Percentiles rank a stretch among this genome's conserved stretches.
These are phyloP conservation scores for Henckelia pumila DNA, from an alignment of 257 asterid species.

Conservation along the genomic window DNA sequence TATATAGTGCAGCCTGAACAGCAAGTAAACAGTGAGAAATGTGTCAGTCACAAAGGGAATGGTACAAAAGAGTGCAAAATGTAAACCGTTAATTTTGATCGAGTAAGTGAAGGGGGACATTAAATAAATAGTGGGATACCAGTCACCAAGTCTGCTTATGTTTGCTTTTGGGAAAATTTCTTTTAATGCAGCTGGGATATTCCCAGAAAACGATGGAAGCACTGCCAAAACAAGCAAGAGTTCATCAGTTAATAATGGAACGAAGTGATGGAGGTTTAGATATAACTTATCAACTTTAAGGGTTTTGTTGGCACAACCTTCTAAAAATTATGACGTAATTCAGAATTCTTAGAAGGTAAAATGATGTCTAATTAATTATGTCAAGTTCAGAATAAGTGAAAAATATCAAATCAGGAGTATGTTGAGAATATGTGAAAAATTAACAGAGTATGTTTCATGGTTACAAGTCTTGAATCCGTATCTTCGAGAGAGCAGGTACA, in stretches of 20 bases:
- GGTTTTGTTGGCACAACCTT: neutral
- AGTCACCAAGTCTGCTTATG: conserved; percentile 87
- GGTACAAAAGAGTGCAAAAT: neutral
- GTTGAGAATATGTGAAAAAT: no score
- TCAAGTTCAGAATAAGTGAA: no score
- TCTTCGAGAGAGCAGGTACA: no score
- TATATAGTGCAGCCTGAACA: neutral
- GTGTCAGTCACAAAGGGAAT: neutral
- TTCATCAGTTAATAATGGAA: conserved; percentile 22
- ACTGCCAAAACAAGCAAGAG: conserved; percentile 40
- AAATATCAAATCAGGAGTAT: neutral
- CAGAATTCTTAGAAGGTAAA: no score
- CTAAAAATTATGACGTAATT: no score
- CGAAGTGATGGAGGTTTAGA: conserved; percentile 2
- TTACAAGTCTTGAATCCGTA: no score
- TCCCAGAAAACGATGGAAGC: conserved; percentile 98
- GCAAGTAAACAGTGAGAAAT: neutral
- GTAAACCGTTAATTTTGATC: neutral
- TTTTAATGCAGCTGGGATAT: conserved; percentile 90
- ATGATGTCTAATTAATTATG: no score
- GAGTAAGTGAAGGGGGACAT: conserved; percentile 16
- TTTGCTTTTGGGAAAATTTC: conserved; percentile 74
- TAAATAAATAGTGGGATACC: conserved; percentile 43
- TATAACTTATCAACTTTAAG: conserved; percentile 1
- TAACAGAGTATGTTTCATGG: no score